Percentiles rank a stretch among this genome's conserved stretches.
Conservation (phyloP, 192 early-diverging fungal species). For the Podila clonocystis region DNA sequence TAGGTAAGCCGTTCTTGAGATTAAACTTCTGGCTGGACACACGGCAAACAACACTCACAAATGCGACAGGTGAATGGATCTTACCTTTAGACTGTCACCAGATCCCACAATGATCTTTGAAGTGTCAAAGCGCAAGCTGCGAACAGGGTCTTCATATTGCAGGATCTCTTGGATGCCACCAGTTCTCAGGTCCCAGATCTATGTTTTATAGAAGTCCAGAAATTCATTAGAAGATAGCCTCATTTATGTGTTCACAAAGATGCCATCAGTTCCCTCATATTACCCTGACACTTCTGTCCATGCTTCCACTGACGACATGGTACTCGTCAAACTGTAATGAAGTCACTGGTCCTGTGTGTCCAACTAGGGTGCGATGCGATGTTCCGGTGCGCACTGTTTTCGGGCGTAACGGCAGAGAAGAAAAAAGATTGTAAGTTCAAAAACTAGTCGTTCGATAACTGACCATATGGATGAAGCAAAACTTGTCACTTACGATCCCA, state of each 20-base stretch:
- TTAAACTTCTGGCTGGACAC: background rate
- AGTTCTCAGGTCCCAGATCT: slow-evolving; percentile 83
- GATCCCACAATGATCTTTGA: slow-evolving; percentile 66
- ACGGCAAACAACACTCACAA: background rate
- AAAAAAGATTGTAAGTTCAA: background rate
- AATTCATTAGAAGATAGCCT: background rate
- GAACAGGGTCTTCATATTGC: slow-evolving; percentile 63
- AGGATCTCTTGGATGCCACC: slow-evolving; percentile 69
- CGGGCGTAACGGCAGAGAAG: too few species aligned
- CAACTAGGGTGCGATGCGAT: slow-evolving; percentile 73
- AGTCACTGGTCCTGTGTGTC: slow-evolving; percentile 71
- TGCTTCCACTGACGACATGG: slow-evolving; percentile 76
- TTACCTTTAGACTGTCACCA: slow-evolving; percentile 53
- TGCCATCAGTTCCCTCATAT: background rate
- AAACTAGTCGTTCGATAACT: background rate
- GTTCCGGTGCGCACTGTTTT: slow-evolving; percentile 74
- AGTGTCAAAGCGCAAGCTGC: slow-evolving; percentile 61
- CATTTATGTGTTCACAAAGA: too few species aligned
- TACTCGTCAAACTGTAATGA: slow-evolving; percentile 74
- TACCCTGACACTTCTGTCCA: slow-evolving; percentile 70
- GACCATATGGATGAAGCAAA: background rate
- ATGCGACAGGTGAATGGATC: background rate
- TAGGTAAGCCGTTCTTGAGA: background rate
- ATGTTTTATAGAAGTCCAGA: background rate
- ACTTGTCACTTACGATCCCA: slow-evolving; percentile 70